Evolutionary conservation across 1,139 yeast species (phyloP).

Genomic region (Debaryomyces robertsiae): DNA sequence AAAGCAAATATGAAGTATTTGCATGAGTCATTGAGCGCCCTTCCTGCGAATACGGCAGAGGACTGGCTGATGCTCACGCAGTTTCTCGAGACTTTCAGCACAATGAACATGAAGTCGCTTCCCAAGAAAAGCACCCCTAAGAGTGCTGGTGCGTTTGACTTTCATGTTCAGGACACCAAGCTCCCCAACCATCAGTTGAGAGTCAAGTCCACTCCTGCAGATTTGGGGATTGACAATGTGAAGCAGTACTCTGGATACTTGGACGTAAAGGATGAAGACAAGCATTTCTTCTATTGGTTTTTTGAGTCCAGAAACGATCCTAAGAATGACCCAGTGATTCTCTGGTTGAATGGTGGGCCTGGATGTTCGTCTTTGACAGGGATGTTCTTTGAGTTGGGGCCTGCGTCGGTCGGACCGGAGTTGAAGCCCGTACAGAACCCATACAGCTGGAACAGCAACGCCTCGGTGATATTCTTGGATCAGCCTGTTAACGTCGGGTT

Average conservation of each 20-base stretch:
- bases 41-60: constrained; percentile 51
- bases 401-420: constrained; percentile 38
- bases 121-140: constrained; percentile 47
- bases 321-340: constrained; percentile 43
- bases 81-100: constrained; percentile 55
- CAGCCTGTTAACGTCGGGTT: constrained; percentile 66
- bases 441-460: constrained; percentile 46
- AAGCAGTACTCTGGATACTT: constrained; percentile 87
- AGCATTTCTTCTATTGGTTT: constrained; percentile 60
- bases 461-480: constrained; percentile 48
- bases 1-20: constrained; percentile 38
- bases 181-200: constrained; percentile 61
- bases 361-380: constrained; percentile 50
- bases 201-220: constrained; percentile 59
- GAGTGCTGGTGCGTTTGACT: constrained; percentile 54
- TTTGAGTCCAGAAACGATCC: constrained; percentile 51
- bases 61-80: constrained; percentile 61
- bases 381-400: constrained; percentile 47
- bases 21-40: constrained; percentile 48
- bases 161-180: constrained; percentile 47
- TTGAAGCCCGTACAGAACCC: constrained; percentile 44
- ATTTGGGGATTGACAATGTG: constrained; percentile 73
- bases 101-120: constrained; percentile 50
- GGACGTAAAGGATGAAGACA: constrained; percentile 80
- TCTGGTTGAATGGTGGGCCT: constrained; percentile 53